Evolutionary conservation across 192 early-diverging fungal species (phyloP).

Genomic region (Obelidium mucronatum): DNA sequence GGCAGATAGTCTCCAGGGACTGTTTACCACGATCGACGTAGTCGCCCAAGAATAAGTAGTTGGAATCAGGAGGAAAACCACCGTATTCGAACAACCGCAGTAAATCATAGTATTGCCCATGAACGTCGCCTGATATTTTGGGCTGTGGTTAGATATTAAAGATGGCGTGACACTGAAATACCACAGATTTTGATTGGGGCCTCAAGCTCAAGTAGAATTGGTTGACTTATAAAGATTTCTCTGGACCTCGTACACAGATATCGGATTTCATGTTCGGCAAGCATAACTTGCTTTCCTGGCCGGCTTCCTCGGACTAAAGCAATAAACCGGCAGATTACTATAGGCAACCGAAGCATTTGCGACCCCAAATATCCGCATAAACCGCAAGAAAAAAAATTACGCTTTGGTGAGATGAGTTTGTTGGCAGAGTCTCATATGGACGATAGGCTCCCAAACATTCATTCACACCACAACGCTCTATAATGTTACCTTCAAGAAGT

Average conservation of each 20-base stretch:
- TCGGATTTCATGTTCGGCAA: conserved; percentile 93
- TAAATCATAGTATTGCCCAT: conserved; percentile 97
- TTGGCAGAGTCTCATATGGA: too few relatives aligned
- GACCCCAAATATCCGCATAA: neutral
- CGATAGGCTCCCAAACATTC: too few relatives aligned
- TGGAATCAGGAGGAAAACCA: conserved; percentile 94
- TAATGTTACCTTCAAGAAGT: conserved; percentile 90
- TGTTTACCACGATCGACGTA: conserved; percentile 99
- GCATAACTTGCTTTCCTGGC: conserved; percentile 96
- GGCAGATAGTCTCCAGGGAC: conserved; percentile 94
- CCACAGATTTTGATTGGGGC: conserved; percentile 97
- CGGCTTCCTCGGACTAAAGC: conserved; percentile 94
- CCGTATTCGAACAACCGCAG: conserved; percentile 95
- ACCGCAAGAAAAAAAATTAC: neutral
- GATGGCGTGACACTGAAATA: conserved; percentile 36
- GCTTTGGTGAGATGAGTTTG: conserved; percentile 92
- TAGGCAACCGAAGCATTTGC: conserved; percentile 73
- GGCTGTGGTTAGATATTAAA: neutral
- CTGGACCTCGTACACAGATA: conserved; percentile 91
- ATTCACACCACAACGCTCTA: too few relatives aligned
- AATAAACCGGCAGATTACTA: conserved; percentile 92
- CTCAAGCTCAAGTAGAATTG: conserved; percentile 91
- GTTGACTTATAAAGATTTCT: conserved; percentile 94
- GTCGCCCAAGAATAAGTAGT: conserved; percentile 97
- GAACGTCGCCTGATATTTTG: conserved; percentile 71